These are phyloP conservation scores for Tillandsia fasciculata DNA, from an alignment of 176 grass and related monocot genomes.

Conservation along the genomic window DNA sequence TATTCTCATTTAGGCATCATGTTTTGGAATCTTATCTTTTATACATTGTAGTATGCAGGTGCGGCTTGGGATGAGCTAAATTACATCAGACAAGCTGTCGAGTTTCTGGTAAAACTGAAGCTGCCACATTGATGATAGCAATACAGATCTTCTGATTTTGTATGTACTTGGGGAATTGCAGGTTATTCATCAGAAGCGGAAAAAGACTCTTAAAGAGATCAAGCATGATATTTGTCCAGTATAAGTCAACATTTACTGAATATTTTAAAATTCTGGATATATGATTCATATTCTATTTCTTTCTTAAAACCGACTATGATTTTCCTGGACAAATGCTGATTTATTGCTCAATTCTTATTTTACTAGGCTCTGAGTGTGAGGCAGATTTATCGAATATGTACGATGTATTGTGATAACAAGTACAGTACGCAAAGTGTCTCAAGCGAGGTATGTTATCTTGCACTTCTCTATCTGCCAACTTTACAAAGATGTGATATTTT, in stretches of 20 bases:
- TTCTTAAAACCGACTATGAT: background rate
- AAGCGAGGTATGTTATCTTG: conserved; percentile 31
- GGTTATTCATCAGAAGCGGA: conserved; percentile 83
- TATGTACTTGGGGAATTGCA: conserved; percentile 25
- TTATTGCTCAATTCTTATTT: conserved; percentile 14
- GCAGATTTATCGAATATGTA: conserved; percentile 89
- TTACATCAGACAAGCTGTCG: conserved; percentile 81
- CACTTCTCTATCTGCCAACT: conserved; percentile 6
- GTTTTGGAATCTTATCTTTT: conserved; percentile 25
- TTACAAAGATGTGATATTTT: background rate
- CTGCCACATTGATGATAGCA: conserved; percentile 7
- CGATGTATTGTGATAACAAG: conserved; percentile 92
- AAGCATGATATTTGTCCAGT: conserved; percentile 68
- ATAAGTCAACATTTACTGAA: conserved; percentile 17
- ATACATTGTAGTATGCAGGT: conserved; percentile 60
- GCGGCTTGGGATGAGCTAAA: conserved; percentile 72
- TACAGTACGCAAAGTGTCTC: conserved; percentile 80
- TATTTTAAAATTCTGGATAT: background rate
- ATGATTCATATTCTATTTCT: background rate
- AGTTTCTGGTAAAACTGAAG: conserved; percentile 61
- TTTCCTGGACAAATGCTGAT: conserved; percentile 3
- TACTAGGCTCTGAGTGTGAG: conserved; percentile 63
- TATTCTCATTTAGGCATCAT: conserved; percentile 8
- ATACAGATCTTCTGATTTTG: conserved; percentile 12
- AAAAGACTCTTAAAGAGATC: conserved; percentile 74